Conservation (phyloP, 2,329 filamentous ascomycete genomes). For the Aspergillus clavatus region DNA sequence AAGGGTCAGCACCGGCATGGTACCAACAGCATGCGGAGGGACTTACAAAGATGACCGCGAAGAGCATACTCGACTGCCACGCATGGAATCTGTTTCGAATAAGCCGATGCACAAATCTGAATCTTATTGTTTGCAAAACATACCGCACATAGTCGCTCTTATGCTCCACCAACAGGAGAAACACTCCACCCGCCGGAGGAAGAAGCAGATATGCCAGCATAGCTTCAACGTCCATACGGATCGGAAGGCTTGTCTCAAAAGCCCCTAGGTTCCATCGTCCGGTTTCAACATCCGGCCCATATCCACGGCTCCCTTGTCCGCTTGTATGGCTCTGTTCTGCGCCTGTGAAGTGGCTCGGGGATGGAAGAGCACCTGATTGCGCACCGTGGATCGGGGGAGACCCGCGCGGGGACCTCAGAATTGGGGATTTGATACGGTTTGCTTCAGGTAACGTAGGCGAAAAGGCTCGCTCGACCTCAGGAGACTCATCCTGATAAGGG, state of each 20-base stretch:
- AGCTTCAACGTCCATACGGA: conserved; percentile 85
- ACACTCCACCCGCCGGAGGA: conserved; percentile 78
- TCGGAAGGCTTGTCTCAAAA: conserved; percentile 84
- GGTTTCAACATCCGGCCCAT: conserved; percentile 40
- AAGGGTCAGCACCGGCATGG: conserved; percentile 9
- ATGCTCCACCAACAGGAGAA: conserved; percentile 80
- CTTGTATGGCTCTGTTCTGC: conserved; percentile 22
- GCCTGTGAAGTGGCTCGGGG: conserved; percentile 37
- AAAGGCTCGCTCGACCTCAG: conserved; percentile 74
- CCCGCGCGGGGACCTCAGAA: conserved; percentile 50
- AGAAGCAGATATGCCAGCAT: conserved; percentile 80
- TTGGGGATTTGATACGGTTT: conserved; percentile 50
- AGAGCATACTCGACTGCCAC: conserved; percentile 86
- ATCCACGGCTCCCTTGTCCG: conserved; percentile 39
- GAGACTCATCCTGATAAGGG: conserved; percentile 89
- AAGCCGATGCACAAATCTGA: not conserved
- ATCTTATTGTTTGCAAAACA: too few species aligned
- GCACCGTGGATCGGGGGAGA: conserved; percentile 42
- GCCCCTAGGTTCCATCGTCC: conserved; percentile 64
- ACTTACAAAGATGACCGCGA: conserved; percentile 61
- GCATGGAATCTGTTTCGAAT: conserved; percentile 70
- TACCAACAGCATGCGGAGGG: not conserved
- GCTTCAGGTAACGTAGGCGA: conserved; percentile 59
- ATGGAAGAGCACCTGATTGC: conserved; percentile 40
- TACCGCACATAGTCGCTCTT: conserved; percentile 96